Conservation (phyloP, 2,329 filamentous ascomycete genomes). For the Pseudophaeomoniella oleicola region DNA sequence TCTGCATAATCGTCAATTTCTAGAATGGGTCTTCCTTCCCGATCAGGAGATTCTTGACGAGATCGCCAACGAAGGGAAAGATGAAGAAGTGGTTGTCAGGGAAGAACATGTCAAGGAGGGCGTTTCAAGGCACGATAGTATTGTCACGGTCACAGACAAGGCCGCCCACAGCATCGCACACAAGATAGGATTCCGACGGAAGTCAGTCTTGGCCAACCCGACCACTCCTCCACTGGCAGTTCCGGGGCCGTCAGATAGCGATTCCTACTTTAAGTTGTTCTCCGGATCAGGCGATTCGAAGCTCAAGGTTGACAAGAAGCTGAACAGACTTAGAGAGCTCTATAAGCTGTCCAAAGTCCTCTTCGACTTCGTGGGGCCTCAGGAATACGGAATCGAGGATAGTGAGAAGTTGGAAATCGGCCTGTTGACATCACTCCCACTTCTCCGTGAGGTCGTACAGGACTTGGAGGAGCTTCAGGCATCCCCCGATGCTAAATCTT, state of each 20-base stretch:
- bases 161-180: conserved; percentile 18
- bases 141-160: conserved; percentile 3
- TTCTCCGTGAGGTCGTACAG: conserved; percentile 92
- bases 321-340: conserved; percentile 79
- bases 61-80: conserved; percentile 10
- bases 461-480: conserved; percentile 96
- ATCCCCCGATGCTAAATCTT: conserved; percentile 82
- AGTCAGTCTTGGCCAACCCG: conserved; percentile 31
- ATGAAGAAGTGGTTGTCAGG: conserved; percentile 6
- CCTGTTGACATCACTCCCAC: conserved; percentile 76
- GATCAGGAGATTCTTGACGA: conserved; percentile 37
- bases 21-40: conserved; percentile 96
- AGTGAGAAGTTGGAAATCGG: conserved; percentile 98
- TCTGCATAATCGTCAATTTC: conserved; percentile 85
- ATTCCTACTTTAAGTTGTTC: conserved; percentile 80
- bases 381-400: conserved; percentile 94
- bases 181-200: conserved; percentile 35
- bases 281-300: conserved; percentile 60
- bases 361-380: conserved; percentile 96
- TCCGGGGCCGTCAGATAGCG: conserved; percentile 41
- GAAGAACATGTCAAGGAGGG: conserved; percentile 6
- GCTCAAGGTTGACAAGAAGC: conserved; percentile 66
- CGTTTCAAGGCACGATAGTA: conserved; percentile 6
- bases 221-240: conserved; percentile 35
- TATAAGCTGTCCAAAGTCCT: conserved; percentile 89